These are phyloP conservation scores for Croton setiger DNA, from an alignment of 441 rosid species.

Conservation along the genomic window DNA sequence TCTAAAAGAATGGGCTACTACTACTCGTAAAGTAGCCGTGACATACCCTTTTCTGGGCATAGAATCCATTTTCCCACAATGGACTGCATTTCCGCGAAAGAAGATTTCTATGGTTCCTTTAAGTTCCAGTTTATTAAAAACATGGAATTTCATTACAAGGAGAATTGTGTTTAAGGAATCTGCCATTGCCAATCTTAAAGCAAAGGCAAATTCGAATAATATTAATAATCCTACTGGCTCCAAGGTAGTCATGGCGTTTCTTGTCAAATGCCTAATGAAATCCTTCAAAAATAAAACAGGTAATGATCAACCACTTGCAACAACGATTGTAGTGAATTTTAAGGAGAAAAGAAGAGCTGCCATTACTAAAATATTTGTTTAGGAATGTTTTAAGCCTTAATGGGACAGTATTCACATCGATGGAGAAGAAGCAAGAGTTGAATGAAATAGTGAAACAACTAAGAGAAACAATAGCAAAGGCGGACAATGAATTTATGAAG, in stretches of 20 bases:
- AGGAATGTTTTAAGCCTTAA: slow-evolving; percentile 24
- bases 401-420: background rate
- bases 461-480: background rate
- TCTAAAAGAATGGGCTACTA: slow-evolving; percentile 23
- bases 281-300: background rate
- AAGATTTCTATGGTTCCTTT: background rate
- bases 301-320: slow-evolving; percentile 17
- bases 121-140: background rate
- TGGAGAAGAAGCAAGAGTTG: background rate
- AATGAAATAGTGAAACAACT: background rate
- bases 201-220: background rate
- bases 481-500: background rate
- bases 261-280: background rate
- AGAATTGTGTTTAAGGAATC: slow-evolving; percentile 15
- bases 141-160: background rate
- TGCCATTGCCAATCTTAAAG: slow-evolving; percentile 16
- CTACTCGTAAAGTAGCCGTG: background rate
- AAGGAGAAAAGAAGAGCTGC: slow-evolving; percentile 18
- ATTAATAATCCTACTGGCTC: slow-evolving; percentile 10
- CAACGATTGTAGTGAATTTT: slow-evolving; percentile 19
- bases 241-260: background rate
- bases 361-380: slow-evolving; percentile 13
- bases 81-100: background rate
- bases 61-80: slow-evolving; percentile 18
- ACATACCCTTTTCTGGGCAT: slow-evolving; percentile 12